Evolutionary conservation across 768 basidiomycete species (phyloP).

Genomic region (Scleroderma citrinum): DNA sequence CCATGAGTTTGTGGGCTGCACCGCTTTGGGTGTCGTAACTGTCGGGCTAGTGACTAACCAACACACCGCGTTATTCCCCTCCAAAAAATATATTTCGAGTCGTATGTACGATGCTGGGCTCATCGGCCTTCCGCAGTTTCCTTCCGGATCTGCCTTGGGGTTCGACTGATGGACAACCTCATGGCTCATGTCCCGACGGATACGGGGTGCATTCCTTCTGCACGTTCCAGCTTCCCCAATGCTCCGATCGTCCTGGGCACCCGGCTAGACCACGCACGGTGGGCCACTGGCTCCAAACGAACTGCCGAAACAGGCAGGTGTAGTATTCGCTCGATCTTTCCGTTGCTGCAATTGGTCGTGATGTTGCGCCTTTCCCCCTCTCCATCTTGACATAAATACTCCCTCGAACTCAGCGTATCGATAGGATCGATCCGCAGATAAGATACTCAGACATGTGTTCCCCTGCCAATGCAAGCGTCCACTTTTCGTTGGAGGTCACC

Average conservation of each 20-base stretch:
- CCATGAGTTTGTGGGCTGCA: background rate
- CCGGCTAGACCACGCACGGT: no score
- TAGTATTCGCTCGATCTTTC: slow-evolving; percentile 1
- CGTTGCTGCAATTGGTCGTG: background rate
- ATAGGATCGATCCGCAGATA: background rate
- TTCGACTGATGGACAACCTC: no score
- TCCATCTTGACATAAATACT: background rate
- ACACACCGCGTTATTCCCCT: background rate
- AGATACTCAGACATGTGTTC: background rate
- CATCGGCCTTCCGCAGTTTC: no score
- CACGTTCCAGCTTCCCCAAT: no score
- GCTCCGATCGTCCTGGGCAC: no score
- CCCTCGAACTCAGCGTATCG: background rate
- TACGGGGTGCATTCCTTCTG: no score
- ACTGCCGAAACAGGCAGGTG: background rate
- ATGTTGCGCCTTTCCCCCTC: background rate
- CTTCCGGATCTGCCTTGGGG: no score
- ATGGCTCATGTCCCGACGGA: no score
- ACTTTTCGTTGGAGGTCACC: no score
- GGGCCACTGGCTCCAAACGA: background rate
- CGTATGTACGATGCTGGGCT: no score
- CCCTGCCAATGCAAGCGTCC: no score
- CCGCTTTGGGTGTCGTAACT: slow-evolving; percentile 24
- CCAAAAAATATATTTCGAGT: no score
- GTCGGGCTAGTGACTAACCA: slow-evolving; percentile 23